These are phyloP conservation scores for Lactarius sanguifluus DNA, from an alignment of 768 basidiomycete genomes.

Conservation along the genomic window DNA sequence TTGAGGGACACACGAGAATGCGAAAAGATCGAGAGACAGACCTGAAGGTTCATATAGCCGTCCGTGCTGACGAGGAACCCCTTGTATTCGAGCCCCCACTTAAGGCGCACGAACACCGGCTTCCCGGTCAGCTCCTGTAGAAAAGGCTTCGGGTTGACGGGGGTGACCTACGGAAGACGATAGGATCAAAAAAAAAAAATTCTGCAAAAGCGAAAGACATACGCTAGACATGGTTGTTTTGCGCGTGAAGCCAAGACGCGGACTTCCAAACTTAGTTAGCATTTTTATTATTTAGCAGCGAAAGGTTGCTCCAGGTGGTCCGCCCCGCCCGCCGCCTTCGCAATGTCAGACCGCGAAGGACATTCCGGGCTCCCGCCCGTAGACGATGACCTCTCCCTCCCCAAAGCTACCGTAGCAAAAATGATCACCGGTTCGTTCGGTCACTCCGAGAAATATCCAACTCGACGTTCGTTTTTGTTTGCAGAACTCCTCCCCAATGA, in stretches of 20 bases:
- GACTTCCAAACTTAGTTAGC: conserved; percentile 40
- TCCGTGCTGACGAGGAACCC: conserved; percentile 99
- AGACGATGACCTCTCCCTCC: conserved; percentile 94
- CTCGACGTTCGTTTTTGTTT: too few relatives aligned
- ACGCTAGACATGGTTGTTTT: conserved; percentile 66
- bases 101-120: conserved; percentile 89
- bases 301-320: neutral
- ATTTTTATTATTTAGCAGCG: neutral
- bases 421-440: conserved; percentile 78
- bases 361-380: conserved; percentile 57
- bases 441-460: neutral
- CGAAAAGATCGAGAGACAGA: conserved; percentile 37
- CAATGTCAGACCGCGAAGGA: conserved; percentile 92
- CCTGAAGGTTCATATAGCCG: conserved; percentile 99
- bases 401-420: conserved; percentile 97
- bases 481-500: conserved; percentile 88
- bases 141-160: conserved; percentile 99
- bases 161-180: conserved; percentile 58
- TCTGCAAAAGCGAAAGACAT: conserved; percentile 30
- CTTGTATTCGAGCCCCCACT: conserved; percentile 99
- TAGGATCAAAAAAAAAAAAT: neutral
- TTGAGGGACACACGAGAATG: neutral
- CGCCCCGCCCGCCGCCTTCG: conserved; percentile 23
- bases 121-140: conserved; percentile 98
- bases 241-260: conserved; percentile 38